phyloP scores from a whole-genome alignment of 2,329 filamentous ascomycete species.

The Drechslera avenae region DNA sequence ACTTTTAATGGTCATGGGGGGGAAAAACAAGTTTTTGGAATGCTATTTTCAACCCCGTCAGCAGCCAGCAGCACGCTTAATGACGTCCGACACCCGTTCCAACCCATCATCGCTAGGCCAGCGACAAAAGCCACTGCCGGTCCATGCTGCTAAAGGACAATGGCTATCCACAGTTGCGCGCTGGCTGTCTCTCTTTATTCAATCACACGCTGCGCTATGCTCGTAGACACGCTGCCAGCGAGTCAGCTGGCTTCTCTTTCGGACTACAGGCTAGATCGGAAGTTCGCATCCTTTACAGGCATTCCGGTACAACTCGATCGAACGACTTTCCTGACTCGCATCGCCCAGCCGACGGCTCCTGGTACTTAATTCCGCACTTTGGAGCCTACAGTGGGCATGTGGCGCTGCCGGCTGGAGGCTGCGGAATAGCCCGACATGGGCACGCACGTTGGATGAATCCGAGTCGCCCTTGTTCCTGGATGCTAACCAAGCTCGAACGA shows the following conservation, averaged over 20 bases:
- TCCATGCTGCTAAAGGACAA: conserved; percentile 6
- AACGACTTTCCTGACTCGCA: conserved; percentile 14
- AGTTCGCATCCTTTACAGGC: not conserved
- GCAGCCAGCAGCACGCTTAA: conserved; percentile 1
- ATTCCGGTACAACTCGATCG: not conserved
- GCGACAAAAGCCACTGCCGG: not conserved
- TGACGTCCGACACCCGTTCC: conserved; percentile 2
- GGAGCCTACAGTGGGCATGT: conserved; percentile 4
- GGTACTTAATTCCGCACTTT: conserved; percentile 4
- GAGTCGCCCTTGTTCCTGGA: conserved; percentile 13
- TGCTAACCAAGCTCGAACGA: conserved; percentile 11
- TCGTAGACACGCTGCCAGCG: conserved; percentile 13
- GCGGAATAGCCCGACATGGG: conserved; percentile 8
- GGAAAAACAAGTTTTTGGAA: conserved; percentile 1
- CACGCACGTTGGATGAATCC: not conserved
- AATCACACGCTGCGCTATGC: conserved; percentile 8
- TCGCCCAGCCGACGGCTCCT: not conserved
- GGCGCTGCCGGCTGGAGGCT: conserved; percentile 1
- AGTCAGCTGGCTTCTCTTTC: conserved; percentile 7
- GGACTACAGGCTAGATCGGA: not conserved
- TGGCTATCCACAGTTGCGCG: conserved; percentile 15
- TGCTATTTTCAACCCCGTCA: conserved; percentile 1
- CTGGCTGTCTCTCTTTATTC: conserved; percentile 6
- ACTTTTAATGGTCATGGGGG: conserved; percentile 3
- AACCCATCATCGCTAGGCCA: conserved; percentile 1